Percentiles rank a stretch among this genome's conserved stretches.
These are phyloP conservation scores for Pyrus hybrid DNA, from an alignment of 331 rosid species.

Conservation along the genomic window DNA sequence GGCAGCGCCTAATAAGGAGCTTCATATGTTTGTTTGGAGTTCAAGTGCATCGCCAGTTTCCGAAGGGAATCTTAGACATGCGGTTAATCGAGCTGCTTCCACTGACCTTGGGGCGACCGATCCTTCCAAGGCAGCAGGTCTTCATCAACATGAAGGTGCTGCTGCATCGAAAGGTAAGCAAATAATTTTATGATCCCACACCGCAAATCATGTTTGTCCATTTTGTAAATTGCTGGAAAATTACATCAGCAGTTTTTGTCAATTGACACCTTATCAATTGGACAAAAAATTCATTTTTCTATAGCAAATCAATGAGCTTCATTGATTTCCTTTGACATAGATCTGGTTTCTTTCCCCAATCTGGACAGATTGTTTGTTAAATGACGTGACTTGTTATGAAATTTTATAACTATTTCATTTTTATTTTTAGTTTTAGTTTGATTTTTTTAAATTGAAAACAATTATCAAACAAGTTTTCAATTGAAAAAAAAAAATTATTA, in stretches of 20 bases:
- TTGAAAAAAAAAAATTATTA: too few species aligned
- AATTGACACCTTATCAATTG: background rate
- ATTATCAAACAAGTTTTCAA: background rate
- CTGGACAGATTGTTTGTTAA: background rate
- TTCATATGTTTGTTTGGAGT: constrained; percentile 98
- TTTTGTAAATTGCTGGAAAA: background rate
- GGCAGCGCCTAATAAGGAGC: constrained; percentile 48
- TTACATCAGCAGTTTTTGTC: background rate
- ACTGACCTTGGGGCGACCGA: constrained; percentile 41
- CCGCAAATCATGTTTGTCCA: background rate
- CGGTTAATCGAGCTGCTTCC: constrained; percentile 53
- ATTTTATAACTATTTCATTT: background rate
- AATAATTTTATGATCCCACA: background rate
- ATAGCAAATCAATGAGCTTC: background rate
- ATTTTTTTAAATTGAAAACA: too few species aligned
- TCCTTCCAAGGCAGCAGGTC: constrained; percentile 42
- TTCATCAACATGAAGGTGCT: constrained; percentile 38
- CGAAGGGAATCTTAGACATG: constrained; percentile 74
- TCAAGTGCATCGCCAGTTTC: constrained; percentile 90
- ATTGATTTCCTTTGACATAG: background rate
- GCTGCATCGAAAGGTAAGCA: constrained; percentile 48
- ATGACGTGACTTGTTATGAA: too few species aligned
- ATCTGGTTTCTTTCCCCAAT: background rate
- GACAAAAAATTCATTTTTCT: background rate
- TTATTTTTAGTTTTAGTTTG: background rate